Evolutionary conservation across 2,329 filamentous ascomycete species (phyloP), one percentile per base, ranked within the genome.

Genomic region (Aureobasidium sp.): DNA sequence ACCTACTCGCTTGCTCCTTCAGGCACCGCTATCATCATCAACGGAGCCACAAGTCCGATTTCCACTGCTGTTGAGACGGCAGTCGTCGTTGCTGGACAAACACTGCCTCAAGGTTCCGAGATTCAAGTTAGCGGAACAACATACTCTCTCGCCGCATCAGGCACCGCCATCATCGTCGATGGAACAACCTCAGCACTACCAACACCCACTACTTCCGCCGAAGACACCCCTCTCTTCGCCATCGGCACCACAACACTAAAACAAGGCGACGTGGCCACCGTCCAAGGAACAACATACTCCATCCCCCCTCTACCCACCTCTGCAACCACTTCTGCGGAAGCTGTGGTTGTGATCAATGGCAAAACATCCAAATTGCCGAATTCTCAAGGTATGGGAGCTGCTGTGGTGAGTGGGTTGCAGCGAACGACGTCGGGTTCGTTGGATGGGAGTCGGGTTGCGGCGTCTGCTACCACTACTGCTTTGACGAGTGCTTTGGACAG

Each of bases 21-120:
- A 70, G 85, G 4, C 2, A 20, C 53, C 4, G 53, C 41, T 15
- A 1, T 57, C 11, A 1, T 47, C 8, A 9, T 57, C 41, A 27
- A 57, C n/a, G 53, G 39, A n/a, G 9, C 3, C 14, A 42, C 37
- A 14, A 34, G 5, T 22, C 9, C 27, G 7, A 5, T 56, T 15
- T 22, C 52, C 17, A 12, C 39, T 17, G 22, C 39, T 15, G 8
- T 34, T 14, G 9, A 39, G 5, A 20, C 27, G 25, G 53, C 12
- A n/a, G 12, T 29, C 12, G 7, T 57, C 2, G 5, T 57, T 5
- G 53, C 27, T 2, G 53, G 53, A 9, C 27, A 57, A 17, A 42
- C 39, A 3, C 41, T 45, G 3, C 15, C 29, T 22, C 53, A 7
- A 15, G 11, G 11, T 4, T 22, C 53, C 12, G 29, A 25, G 3